Evolutionary conservation across 23 red algal species (phyloP).

Genomic region (Cyanidium caldarium): DNA sequence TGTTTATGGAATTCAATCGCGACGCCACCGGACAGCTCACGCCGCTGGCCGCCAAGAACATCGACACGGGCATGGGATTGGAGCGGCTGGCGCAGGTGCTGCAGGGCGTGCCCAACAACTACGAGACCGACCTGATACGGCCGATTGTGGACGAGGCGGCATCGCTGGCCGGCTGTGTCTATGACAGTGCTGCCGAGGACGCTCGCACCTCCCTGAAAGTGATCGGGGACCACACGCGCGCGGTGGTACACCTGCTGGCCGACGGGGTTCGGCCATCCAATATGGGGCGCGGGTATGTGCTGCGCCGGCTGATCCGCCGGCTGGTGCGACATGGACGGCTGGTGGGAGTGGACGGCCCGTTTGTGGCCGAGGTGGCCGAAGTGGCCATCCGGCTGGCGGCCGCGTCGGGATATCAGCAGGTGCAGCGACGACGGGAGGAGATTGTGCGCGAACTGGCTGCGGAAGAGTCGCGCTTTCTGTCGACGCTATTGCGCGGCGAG

Average conservation of each 20-base stretch:
- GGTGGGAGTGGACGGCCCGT: conserved; percentile 49
- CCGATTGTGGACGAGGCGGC: conserved; percentile 51
- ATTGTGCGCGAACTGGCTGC: conserved; percentile 30
- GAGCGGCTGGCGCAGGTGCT: conserved; percentile 79
- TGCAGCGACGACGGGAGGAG: conserved; percentile 17
- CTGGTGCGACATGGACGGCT: conserved; percentile 62
- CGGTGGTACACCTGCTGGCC: conserved; percentile 48
- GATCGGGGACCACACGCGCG: conserved; percentile 75
- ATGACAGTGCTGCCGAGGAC: not conserved
- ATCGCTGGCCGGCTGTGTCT: not conserved
- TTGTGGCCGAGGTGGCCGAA: conserved; percentile 27
- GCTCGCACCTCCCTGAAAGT: conserved; percentile 35
- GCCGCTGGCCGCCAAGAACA: conserved; percentile 52
- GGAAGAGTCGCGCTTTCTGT: conserved; percentile 59
- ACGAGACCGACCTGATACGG: conserved; percentile 82
- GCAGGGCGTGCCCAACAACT: conserved; percentile 73
- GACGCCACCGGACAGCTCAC: conserved; percentile 27
- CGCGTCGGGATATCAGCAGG: conserved; percentile 27
- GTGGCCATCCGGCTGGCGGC: conserved; percentile 27
- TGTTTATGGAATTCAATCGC: conserved; percentile 88
- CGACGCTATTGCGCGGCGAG: conserved; percentile 47
- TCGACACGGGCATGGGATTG: conserved; percentile 95
- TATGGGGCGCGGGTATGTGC: conserved; percentile 75
- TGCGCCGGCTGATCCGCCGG: conserved; percentile 73
- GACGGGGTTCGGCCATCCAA: conserved; percentile 68